A percentile compares a stretch with the other conserved stretches of the same genome.
Conservation (phyloP, 2,329 filamentous ascomycete genomes). For the Exserohilum rostratum region DNA sequence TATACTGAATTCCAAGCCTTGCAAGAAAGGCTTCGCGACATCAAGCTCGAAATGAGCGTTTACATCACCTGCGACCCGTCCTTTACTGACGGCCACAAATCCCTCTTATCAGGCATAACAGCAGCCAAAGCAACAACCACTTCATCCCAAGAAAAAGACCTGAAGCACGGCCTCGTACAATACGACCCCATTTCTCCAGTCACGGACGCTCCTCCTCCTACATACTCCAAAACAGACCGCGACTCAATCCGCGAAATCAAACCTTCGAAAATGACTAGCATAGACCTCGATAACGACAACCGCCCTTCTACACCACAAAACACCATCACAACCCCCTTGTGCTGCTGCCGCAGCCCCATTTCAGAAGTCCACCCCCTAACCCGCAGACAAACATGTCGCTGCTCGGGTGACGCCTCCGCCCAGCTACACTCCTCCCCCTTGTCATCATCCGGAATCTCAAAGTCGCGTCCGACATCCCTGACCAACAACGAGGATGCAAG, state of each 20-base stretch:
- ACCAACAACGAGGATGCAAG: too few relatives aligned
- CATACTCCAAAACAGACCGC: constrained; percentile 12
- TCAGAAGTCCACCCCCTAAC: constrained; percentile 46
- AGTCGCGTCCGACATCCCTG: constrained; percentile 13
- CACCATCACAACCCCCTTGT: constrained; percentile 28
- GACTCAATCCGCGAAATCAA: constrained; percentile 34
- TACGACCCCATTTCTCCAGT: constrained; percentile 17
- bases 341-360: constrained; percentile 58
- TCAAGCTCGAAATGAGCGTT: constrained; percentile 58
- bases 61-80: constrained; percentile 62
- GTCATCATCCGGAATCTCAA: not conserved
- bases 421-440: too few relatives aligned
- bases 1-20: constrained; percentile 52
- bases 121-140: constrained; percentile 20
- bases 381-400: constrained; percentile 24
- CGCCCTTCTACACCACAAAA: constrained; percentile 36
- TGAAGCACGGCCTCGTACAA: constrained; percentile 27
- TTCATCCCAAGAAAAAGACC: not conserved
- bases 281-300: constrained; percentile 27
- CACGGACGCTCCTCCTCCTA: not conserved
- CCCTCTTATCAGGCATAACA: constrained; percentile 31
- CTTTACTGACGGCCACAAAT: constrained; percentile 52
- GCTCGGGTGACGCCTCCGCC: constrained; percentile 6
- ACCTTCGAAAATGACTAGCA: constrained; percentile 7
- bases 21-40: constrained; percentile 42